A percentile compares a stretch with the other conserved stretches of the same genome.
These are phyloP conservation scores for Nitzschia palea DNA, from an alignment of 108 stramenopile genomes.

Conservation along the genomic window DNA sequence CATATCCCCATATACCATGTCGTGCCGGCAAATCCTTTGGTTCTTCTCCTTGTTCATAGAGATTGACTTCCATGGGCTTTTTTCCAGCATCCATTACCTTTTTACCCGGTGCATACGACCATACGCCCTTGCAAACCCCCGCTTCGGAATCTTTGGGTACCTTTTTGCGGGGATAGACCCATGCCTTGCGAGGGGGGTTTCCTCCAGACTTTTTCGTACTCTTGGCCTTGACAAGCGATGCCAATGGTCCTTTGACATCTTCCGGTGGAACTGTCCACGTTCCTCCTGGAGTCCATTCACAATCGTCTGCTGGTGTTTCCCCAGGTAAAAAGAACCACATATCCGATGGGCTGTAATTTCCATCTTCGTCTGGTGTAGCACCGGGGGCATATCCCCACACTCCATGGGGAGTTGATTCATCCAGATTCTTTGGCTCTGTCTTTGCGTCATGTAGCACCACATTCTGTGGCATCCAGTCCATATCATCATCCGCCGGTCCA, in stretches of 20 bases:
- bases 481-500: slow-evolving; percentile 7
- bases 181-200: neutral
- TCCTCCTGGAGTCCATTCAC: slow-evolving; percentile 3
- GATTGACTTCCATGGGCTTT: slow-evolving; percentile 8
- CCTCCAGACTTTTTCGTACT: neutral
- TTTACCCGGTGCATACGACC: slow-evolving; percentile 18
- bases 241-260: neutral
- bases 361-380: slow-evolving; percentile 10
- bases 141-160: slow-evolving; percentile 11
- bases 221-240: neutral
- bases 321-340: slow-evolving; percentile 5
- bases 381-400: slow-evolving; percentile 2
- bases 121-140: slow-evolving; percentile 8
- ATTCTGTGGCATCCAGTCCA: slow-evolving; percentile 1
- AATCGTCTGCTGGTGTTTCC: slow-evolving; percentile 9
- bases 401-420: slow-evolving; percentile 2
- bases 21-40: neutral
- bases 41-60: slow-evolving; percentile 7
- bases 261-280: neutral
- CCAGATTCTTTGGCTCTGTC: slow-evolving; percentile 10
- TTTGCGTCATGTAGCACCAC: slow-evolving; percentile 1
- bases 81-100: slow-evolving; percentile 24
- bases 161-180: slow-evolving; percentile 13
- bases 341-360: slow-evolving; percentile 1
- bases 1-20: slow-evolving; percentile 23